Evolutionary conservation across 164 flowering plant genomes (phyloP), one percentile per base, ranked within the genome.

Genomic region (Berberis thunbergii): DNA sequence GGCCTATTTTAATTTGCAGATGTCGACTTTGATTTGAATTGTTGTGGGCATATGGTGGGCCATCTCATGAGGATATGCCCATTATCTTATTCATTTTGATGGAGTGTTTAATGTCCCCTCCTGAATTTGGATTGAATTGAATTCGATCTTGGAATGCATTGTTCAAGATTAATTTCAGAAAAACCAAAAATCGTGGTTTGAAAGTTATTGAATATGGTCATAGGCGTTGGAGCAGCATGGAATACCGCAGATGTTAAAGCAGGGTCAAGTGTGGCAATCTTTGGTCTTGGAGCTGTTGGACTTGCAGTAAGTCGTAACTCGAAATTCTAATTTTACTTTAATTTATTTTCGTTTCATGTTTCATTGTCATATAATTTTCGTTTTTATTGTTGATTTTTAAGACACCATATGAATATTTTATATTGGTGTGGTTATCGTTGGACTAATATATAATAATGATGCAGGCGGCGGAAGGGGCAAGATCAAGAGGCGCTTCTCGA

Each of bases 191-290:
- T 49, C 8, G 52, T 59, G 61, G 11, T 38, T 12, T 43, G n/a
- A 41, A 3, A 57, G 3, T 39, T 26, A 4, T 55, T 40, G 10
- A 3, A 7, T 40, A 2, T 41, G 45, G 46, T 13, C 8, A 4
- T 11, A 85, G 87, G 89, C 6, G 75, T 86, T 42, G 95, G 95
- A 59, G 91, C 86, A 10, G 95, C 83, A 43, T 86, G 91, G 91
- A 88, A 84, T 55, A 78, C 83, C 1, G 96, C 96, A 9, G 71
- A 88, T 61, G 84, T 88, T 45, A 67, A 83, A 61, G 26, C 76
- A 0, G 91, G 89, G 4, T 80, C 88, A 4, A 77, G 63, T 42
- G 80, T 88, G 6, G 88, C 90, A 0, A 59, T 86, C 7, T 88
- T 88, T 49, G 96, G 96, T 1, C 67, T 88, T 61, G 95, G 95